These are phyloP conservation scores for Penicillium longicatenatum DNA, from an alignment of 495 filamentous ascomycete species.

Conservation along the genomic window DNA sequence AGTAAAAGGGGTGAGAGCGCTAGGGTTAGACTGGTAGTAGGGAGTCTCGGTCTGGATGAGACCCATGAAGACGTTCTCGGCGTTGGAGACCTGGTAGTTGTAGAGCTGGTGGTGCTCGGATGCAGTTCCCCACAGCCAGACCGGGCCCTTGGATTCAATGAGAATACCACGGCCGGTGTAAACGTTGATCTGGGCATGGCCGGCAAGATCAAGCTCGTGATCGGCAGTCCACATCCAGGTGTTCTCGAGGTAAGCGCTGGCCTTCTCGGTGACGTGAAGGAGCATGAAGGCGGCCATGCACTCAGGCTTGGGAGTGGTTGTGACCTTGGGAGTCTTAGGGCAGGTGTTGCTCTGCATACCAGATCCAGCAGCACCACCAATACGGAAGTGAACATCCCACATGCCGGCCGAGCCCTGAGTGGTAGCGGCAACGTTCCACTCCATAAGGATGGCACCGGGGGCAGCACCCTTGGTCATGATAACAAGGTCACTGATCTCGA, in stretches of 20 bases:
- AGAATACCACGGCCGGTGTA: slow-evolving; percentile 89
- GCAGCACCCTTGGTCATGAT: slow-evolving; percentile 63
- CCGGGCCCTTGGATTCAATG: slow-evolving; percentile 61
- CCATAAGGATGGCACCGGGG: slow-evolving; percentile 83
- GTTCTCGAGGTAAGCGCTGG: slow-evolving; percentile 83
- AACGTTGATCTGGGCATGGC: slow-evolving; percentile 83
- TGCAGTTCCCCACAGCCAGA: slow-evolving; percentile 73
- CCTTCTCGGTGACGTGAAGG: slow-evolving; percentile 72
- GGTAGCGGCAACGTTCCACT: slow-evolving; percentile 81
- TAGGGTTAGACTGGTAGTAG: slow-evolving; percentile 88
- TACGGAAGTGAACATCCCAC: slow-evolving; percentile 92
- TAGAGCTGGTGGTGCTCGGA: slow-evolving; percentile 90
- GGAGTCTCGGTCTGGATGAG: slow-evolving; percentile 91
- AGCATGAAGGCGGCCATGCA: slow-evolving; percentile 81
- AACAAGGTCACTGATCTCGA: slow-evolving; percentile 82
- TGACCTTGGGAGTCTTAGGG: slow-evolving; percentile 58
- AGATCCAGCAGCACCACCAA: slow-evolving; percentile 80
- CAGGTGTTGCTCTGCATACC: slow-evolving; percentile 76
- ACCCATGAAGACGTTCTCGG: slow-evolving; percentile 80
- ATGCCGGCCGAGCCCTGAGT: slow-evolving; percentile 72
- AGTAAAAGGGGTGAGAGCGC: slow-evolving; percentile 66
- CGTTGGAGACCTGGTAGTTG: slow-evolving; percentile 82
- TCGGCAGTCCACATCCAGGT: slow-evolving; percentile 95
- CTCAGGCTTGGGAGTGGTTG: slow-evolving; percentile 52
- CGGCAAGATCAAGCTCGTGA: slow-evolving; percentile 79